Conservation (phyloP, 345 rosid species). For the Sisymbrium altissimum region DNA sequence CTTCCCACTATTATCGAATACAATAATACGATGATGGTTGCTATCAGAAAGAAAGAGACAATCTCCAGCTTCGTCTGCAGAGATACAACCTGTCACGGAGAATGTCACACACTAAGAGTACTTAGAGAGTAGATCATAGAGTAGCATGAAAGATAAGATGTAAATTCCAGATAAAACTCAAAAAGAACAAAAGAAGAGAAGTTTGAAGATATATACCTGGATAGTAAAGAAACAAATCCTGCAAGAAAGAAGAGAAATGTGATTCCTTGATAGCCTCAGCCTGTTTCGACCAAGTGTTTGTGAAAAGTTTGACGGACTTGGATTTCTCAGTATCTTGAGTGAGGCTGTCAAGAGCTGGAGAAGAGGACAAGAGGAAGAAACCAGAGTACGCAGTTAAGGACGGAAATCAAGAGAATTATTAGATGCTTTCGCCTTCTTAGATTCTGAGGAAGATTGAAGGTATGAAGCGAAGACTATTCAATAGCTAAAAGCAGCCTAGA, state of each 20-base stretch:
- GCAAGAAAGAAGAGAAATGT: constrained; percentile 42
- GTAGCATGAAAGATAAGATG: constrained; percentile 8
- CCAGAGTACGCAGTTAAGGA: constrained; percentile 3
- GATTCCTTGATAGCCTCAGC: constrained; percentile 52
- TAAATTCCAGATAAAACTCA: neutral
- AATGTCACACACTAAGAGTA: constrained; percentile 1
- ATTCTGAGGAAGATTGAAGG: neutral
- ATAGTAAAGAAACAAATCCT: constrained; percentile 58
- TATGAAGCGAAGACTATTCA: neutral
- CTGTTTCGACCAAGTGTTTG: constrained; percentile 57
- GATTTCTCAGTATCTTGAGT: constrained; percentile 38
- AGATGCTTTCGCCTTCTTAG: neutral
- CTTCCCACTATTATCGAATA: constrained; percentile 54
- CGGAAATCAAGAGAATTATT: neutral
- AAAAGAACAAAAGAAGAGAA: neutral
- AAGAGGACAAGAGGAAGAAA: constrained; percentile 24
- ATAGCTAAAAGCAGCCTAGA: neutral
- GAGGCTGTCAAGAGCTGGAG: constrained; percentile 50
- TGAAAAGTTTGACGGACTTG: constrained; percentile 29
- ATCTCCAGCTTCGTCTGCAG: constrained; percentile 64
- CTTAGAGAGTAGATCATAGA: constrained; percentile 2
- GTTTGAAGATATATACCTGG: constrained; percentile 49
- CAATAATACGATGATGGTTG: constrained; percentile 88
- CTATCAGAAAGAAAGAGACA: constrained; percentile 83
- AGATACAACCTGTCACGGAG: constrained; percentile 57